Evolutionary conservation across 805 yeast genomes (phyloP).

Genomic region (Candida ipomoeae): DNA sequence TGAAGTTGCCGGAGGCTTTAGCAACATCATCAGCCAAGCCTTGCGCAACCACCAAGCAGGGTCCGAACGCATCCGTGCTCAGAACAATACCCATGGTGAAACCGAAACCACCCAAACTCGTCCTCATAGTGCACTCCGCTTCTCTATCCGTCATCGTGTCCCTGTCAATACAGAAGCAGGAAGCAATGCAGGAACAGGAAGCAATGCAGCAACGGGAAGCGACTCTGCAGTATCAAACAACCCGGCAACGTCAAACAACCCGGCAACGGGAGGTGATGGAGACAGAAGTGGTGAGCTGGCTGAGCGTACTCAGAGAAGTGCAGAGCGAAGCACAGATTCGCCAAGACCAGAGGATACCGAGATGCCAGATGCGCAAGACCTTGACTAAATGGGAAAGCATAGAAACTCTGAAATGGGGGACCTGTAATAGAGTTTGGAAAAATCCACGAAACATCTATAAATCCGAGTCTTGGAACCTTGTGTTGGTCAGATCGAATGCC

Average conservation of each 20-base stretch:
- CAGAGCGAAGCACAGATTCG: not conserved
- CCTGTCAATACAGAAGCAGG: not conserved
- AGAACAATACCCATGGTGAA: not conserved
- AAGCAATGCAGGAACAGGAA: no score
- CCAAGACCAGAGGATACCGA: constrained; percentile 11
- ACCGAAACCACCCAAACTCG: not conserved
- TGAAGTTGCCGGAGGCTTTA: constrained; percentile 2
- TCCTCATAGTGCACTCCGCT: not conserved
- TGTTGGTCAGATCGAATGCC: no score
- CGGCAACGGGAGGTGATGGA: not conserved
- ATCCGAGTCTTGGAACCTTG: no score
- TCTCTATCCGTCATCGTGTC: not conserved
- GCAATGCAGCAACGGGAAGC: no score
- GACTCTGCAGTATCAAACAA: no score
- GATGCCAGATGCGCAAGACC: constrained; percentile 14
- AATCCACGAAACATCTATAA: no score
- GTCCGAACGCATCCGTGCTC: not conserved
- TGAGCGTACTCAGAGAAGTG: not conserved
- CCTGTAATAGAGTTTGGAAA: not conserved
- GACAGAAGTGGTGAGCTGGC: not conserved
- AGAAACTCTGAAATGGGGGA: not conserved
- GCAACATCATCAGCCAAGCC: constrained; percentile 7
- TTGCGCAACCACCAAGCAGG: constrained; percentile 7
- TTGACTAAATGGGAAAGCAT: not conserved
- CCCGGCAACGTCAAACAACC: not conserved